phyloP scores from a whole-genome alignment of 345 rosid species.

The Pelargonium nanum region DNA sequence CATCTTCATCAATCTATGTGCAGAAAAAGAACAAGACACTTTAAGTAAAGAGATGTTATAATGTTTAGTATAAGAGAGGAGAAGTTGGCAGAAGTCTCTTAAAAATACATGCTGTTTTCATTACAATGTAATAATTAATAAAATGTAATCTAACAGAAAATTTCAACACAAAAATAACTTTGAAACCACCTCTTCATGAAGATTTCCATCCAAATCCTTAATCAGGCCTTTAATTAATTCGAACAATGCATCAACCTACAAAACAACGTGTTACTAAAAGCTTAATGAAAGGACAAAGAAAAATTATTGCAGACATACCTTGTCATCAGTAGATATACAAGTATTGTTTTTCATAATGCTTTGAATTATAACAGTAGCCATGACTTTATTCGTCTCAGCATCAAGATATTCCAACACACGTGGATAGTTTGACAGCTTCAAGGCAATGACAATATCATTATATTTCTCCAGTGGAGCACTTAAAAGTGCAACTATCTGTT shows the following conservation, averaged over 20 bases:
- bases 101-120: too few relatives aligned
- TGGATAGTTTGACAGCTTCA: slow-evolving; percentile 88
- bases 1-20: slow-evolving; percentile 77
- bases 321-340: slow-evolving; percentile 61
- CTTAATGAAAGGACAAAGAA: slow-evolving; percentile 9
- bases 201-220: slow-evolving; percentile 67
- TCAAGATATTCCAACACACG: slow-evolving; percentile 83
- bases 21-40: slow-evolving; percentile 6
- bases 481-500: slow-evolving; percentile 87
- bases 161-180: neutral
- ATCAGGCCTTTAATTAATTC: slow-evolving; percentile 88
- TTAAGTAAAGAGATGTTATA: slow-evolving; percentile 8
- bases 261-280: slow-evolving; percentile 8
- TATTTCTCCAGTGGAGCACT: slow-evolving; percentile 97
- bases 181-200: slow-evolving; percentile 50
- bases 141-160: slow-evolving; percentile 9
- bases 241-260: slow-evolving; percentile 84
- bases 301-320: slow-evolving; percentile 30
- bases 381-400: slow-evolving; percentile 73
- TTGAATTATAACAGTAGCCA: slow-evolving; percentile 89
- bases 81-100: neutral
- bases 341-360: slow-evolving; percentile 94
- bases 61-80: neutral
- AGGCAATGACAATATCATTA: slow-evolving; percentile 76
- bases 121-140: slow-evolving; percentile 5